These are phyloP conservation scores for Arxiozyma telluris DNA, from an alignment of 1,139 yeast genomes.

Conservation along the genomic window DNA sequence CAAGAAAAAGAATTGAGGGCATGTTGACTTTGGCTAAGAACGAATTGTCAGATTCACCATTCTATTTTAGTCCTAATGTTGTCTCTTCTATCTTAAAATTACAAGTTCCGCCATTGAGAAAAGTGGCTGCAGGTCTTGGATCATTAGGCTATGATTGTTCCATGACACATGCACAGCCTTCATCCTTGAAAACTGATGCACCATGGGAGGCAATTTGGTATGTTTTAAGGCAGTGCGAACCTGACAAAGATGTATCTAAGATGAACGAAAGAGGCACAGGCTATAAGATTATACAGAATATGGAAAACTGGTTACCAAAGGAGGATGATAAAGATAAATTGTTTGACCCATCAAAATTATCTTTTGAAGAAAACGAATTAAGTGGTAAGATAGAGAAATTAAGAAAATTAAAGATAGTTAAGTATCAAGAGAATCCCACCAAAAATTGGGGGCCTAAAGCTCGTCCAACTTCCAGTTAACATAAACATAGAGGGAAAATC, in stretches of 20 bases:
- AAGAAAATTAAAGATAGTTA: conserved; percentile 68
- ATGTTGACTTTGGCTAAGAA: conserved; percentile 77
- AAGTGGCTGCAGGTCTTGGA: conserved; percentile 71
- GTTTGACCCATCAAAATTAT: conserved; percentile 25
- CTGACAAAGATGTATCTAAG: conserved; percentile 34
- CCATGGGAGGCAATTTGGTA: conserved; percentile 74
- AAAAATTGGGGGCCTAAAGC: conserved; percentile 97
- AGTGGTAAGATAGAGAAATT: conserved; percentile 48
- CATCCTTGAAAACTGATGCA: conserved; percentile 83
- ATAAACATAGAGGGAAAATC: no score
- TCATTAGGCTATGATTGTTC: conserved; percentile 76
- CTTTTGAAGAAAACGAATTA: conserved; percentile 47
- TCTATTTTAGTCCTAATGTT: conserved; percentile 74
- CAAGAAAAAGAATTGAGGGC: conserved; percentile 78
- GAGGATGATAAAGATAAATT: conserved; percentile 4
- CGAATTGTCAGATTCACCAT: conserved; percentile 58
- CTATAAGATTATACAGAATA: conserved; percentile 43
- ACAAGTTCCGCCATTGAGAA: conserved; percentile 73
- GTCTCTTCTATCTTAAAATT: conserved; percentile 68
- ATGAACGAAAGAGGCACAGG: conserved; percentile 55
- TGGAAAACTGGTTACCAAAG: conserved; percentile 26
- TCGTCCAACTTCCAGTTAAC: conserved; percentile 37
- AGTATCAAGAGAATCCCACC: conserved; percentile 86
- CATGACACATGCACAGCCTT: conserved; percentile 79
- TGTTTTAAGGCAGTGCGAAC: conserved; percentile 59